Conservation (phyloP, 1,139 yeast genomes). For the Yamadazyma diddensiae region DNA sequence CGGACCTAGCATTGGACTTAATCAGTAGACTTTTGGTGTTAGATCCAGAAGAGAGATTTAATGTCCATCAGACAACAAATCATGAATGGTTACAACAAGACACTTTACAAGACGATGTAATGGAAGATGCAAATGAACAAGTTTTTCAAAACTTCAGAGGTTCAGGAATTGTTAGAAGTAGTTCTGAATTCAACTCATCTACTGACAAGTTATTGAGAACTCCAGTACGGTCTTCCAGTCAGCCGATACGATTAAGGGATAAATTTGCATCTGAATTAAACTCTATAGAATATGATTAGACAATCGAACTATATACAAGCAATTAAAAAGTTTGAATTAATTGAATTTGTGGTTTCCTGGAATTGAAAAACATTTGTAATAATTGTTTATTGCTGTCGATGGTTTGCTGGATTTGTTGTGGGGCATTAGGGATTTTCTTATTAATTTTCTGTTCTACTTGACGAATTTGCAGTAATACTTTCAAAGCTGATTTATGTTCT, state of each 20-base stretch:
- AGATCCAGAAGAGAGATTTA: constrained; percentile 52
- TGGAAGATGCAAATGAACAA: constrained; percentile 5
- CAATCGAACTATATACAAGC: constrained; percentile 12
- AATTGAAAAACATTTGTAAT: constrained; percentile 28
- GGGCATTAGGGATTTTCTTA: constrained; percentile 18
- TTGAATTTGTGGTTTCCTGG: constrained; percentile 25
- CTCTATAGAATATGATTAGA: constrained; percentile 9
- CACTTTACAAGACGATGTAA: constrained; percentile 3
- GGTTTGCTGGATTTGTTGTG: constrained; percentile 22
- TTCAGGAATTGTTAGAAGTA: constrained; percentile 9
- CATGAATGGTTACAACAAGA: constrained; percentile 33
- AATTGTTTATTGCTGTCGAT: constrained; percentile 24
- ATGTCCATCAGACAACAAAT: constrained; percentile 45
- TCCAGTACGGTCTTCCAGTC: constrained; percentile 25
- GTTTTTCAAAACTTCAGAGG: constrained; percentile 3
- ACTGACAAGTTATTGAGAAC: constrained; percentile 10
- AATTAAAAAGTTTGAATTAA: constrained; percentile 4
- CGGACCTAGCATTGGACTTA: constrained; percentile 62
- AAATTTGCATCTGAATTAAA: constrained; percentile 25
- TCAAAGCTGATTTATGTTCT: constrained; percentile 27
- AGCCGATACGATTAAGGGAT: constrained; percentile 35
- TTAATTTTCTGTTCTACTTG: constrained; percentile 23
- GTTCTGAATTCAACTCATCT: constrained; percentile 8
- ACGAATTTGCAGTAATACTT: constrained; percentile 23
- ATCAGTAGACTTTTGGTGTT: constrained; percentile 60